Conservation (phyloP, 2,329 filamentous ascomycete genomes). For the Leptographium lundbergii region DNA sequence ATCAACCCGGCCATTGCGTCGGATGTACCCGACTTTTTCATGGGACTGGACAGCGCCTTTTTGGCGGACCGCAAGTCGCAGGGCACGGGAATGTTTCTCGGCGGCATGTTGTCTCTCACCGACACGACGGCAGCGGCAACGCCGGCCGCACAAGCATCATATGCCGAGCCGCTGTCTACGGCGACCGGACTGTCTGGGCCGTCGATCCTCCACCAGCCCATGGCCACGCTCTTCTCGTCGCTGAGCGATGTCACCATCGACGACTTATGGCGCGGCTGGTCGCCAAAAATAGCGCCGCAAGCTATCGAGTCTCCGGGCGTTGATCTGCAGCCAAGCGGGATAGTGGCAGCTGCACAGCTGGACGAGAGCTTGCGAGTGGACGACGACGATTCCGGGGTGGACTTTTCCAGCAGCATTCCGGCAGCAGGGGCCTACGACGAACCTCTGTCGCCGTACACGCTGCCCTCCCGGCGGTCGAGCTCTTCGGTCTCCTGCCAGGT, state of each 20-base stretch:
- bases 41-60: slow-evolving; percentile 16
- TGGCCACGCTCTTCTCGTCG: neutral
- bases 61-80: neutral
- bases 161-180: neutral
- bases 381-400: neutral
- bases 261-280: neutral
- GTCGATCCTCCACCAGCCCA: neutral
- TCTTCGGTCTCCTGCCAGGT: neutral
- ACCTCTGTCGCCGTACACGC: neutral
- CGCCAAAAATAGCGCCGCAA: neutral
- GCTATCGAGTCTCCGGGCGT: neutral
- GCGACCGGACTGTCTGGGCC: neutral
- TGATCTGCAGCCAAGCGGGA: neutral
- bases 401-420: neutral
- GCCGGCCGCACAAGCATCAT: neutral
- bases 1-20: neutral
- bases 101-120: neutral
- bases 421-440: neutral
- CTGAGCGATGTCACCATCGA: neutral
- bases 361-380: neutral
- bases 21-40: slow-evolving; percentile 9
- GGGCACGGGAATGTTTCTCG: neutral
- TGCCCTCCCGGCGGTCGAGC: neutral
- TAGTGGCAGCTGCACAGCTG: neutral
- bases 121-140: neutral